Conservation (phyloP, 2,329 filamentous ascomycete genomes). For the Cladosporium austrohemisphaericum region DNA sequence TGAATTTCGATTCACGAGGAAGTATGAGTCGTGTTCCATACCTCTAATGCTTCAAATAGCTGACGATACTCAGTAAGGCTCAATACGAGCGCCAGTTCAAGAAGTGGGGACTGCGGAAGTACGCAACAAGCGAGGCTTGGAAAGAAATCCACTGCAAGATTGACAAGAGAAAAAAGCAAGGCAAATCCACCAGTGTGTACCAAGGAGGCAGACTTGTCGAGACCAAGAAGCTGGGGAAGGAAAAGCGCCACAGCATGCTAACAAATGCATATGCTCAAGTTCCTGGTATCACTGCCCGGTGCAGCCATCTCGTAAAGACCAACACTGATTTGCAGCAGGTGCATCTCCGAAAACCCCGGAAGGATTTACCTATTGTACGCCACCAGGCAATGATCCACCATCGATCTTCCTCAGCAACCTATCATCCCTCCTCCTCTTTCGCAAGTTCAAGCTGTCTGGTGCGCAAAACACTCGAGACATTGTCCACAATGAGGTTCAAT, state of each 20-base stretch:
- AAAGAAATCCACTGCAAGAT: background rate
- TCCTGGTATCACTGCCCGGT: too few relatives aligned
- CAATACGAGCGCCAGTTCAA: slow-evolving; percentile 5
- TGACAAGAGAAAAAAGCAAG: background rate
- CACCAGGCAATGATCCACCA: background rate
- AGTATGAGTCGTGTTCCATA: background rate
- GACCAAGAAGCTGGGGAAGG: background rate
- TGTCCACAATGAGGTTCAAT: too few relatives aligned
- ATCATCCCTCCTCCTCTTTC: background rate
- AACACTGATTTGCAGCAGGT: background rate
- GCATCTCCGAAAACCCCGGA: background rate
- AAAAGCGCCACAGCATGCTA: background rate
- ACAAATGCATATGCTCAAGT: too few relatives aligned
- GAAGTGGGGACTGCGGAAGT: slow-evolving; percentile 1
- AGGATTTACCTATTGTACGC: background rate
- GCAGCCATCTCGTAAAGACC: background rate
- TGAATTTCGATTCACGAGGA: background rate
- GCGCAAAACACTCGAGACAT: background rate
- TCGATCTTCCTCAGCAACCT: background rate
- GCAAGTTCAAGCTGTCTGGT: background rate
- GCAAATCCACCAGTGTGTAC: background rate
- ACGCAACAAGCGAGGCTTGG: background rate
- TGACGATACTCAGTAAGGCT: background rate
- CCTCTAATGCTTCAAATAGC: background rate
- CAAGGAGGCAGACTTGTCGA: background rate